These are phyloP conservation scores for Suillus ampliporus DNA, from an alignment of 768 basidiomycete genomes.

Conservation along the genomic window DNA sequence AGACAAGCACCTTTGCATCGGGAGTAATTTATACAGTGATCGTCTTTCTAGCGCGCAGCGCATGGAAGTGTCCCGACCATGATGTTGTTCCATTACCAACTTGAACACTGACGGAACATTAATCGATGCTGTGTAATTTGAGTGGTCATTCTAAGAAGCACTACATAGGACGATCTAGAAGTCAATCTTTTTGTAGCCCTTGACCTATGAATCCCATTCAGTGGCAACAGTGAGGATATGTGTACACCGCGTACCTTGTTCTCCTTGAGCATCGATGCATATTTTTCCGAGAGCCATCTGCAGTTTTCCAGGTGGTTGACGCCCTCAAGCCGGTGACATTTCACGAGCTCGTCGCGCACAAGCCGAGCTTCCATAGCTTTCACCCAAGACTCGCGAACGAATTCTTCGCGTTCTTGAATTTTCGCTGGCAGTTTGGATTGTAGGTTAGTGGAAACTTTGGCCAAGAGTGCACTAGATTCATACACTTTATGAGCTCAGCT, in stretches of 20 bases:
- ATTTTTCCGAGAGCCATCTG: conserved; percentile 83
- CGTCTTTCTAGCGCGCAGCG: neutral
- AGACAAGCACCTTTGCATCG: neutral
- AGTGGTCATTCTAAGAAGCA: conserved; percentile 8
- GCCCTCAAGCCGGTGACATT: conserved; percentile 90
- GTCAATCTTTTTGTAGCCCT: conserved; percentile 86
- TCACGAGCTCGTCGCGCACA: conserved; percentile 85
- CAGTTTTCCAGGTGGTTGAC: conserved; percentile 93
- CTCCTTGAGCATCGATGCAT: conserved; percentile 76
- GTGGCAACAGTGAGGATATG: neutral
- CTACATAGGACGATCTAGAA: conserved; percentile 30
- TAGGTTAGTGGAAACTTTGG: neutral
- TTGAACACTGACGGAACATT: neutral
- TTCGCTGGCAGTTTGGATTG: conserved; percentile 48
- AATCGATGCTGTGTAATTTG: neutral
- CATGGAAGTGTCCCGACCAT: neutral
- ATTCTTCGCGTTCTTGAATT: conserved; percentile 70
- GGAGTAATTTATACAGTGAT: conserved; percentile 18
- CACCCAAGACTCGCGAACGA: conserved; percentile 92
- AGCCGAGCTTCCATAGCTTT: conserved; percentile 92
- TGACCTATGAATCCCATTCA: conserved; percentile 56
- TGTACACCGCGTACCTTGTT: conserved; percentile 67
- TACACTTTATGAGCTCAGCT: conserved; percentile 40
- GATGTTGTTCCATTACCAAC: neutral
- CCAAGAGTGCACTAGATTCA: conserved; percentile 9